phyloP scores from a whole-genome alignment of 1,284 basidiomycete genomes.

The Sanghuangporus weigelae region DNA sequence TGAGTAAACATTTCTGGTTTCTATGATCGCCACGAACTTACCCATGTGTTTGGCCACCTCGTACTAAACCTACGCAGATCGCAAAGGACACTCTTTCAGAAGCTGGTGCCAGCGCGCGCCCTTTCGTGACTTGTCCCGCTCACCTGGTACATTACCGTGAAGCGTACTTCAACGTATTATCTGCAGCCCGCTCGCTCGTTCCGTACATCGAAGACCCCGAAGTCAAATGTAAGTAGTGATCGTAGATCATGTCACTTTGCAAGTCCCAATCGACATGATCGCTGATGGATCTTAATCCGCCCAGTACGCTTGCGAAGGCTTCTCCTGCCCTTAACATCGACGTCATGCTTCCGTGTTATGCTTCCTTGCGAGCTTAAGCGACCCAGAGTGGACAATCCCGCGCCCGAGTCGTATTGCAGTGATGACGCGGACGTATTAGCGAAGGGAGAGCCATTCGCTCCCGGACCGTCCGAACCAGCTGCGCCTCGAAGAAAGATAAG shows the following conservation, averaged over 20 bases:
- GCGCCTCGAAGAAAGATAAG: background rate
- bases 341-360: constrained; percentile 9
- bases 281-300: background rate
- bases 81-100: constrained; percentile 14
- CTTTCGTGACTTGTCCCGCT: constrained; percentile 10
- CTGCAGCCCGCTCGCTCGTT: constrained; percentile 7
- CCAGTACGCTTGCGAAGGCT: constrained; percentile 14
- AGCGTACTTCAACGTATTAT: constrained; percentile 12
- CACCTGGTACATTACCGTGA: constrained; percentile 5
- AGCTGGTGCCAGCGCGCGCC: constrained; percentile 10
- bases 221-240: constrained; percentile 8
- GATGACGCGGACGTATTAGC: background rate
- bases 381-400: background rate
- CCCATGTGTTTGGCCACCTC: background rate
- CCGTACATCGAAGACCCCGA: constrained; percentile 9
- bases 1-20: background rate
- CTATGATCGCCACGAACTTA: background rate
- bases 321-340: constrained; percentile 13
- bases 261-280: background rate
- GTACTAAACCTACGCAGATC: background rate
- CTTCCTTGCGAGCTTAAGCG: background rate
- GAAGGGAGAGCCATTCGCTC: background rate
- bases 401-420: background rate
- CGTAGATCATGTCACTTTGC: background rate
- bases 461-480: background rate